phyloP scores from a whole-genome alignment of 352 stramenopile genomes.

The Pythium biforme region DNA sequence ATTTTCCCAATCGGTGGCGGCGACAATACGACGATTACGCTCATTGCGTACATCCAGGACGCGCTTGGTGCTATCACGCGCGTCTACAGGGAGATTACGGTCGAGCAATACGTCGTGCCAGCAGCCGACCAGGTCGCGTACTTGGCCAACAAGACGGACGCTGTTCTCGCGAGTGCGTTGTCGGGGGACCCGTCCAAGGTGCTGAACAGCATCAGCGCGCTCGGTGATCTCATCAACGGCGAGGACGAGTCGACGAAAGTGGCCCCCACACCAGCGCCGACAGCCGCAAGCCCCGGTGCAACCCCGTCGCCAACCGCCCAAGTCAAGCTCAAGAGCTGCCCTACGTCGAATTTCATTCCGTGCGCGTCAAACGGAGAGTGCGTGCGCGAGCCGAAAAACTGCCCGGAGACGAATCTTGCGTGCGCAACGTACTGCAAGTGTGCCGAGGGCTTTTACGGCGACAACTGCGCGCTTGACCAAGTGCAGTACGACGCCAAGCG shows the following conservation, averaged over 20 bases:
- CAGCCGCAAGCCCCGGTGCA: conserved; percentile 18
- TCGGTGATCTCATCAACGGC: conserved; percentile 62
- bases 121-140: conserved; percentile 50
- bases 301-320: conserved; percentile 23
- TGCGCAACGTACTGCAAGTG: conserved; percentile 57
- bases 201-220: conserved; percentile 61
- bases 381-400: conserved; percentile 38
- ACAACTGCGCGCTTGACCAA: conserved; percentile 58
- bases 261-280: conserved; percentile 26
- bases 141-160: conserved; percentile 50
- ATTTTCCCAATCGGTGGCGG: conserved; percentile 55
- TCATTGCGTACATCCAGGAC: conserved; percentile 65
- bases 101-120: conserved; percentile 42
- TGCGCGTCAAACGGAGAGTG: conserved; percentile 54
- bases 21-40: conserved; percentile 57
- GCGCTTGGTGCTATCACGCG: conserved; percentile 45
- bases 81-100: conserved; percentile 49
- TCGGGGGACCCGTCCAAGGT: conserved; percentile 59
- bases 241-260: conserved; percentile 32
- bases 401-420: conserved; percentile 46
- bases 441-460: conserved; percentile 45
- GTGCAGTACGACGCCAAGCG: conserved; percentile 53
- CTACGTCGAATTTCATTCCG: conserved; percentile 34
- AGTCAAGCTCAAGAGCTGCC: conserved; percentile 50
- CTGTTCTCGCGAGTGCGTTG: conserved; percentile 42